Conservation (phyloP, 2,329 filamentous ascomycete species). For the Huntiella decipiens region DNA sequence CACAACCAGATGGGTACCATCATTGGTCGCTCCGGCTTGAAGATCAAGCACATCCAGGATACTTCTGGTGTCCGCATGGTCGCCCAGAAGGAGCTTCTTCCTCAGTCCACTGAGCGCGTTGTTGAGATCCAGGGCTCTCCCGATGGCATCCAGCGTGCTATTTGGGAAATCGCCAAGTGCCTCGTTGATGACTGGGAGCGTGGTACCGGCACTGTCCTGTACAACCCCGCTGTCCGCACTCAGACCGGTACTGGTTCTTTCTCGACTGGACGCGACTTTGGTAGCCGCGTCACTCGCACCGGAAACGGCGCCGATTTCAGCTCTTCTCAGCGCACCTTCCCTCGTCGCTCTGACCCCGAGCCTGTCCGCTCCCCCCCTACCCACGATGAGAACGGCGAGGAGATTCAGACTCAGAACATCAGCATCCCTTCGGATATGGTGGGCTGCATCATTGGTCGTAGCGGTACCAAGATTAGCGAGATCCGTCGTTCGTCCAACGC, state of each 20-base stretch:
- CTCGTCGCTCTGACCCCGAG: constrained; percentile 69
- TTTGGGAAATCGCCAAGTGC: constrained; percentile 99
- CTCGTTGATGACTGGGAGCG: constrained; percentile 95
- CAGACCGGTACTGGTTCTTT: constrained; percentile 27
- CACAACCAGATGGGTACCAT: constrained; percentile 99
- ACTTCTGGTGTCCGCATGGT: constrained; percentile 96
- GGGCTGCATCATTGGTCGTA: constrained; percentile 93
- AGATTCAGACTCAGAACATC: constrained; percentile 97
- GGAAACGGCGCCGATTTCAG: constrained; percentile 97
- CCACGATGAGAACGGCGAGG: constrained; percentile 89
- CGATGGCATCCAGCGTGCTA: constrained; percentile 83
- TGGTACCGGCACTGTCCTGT: constrained; percentile 88
- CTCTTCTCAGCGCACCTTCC: constrained; percentile 47
- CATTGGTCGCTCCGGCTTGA: constrained; percentile 86
- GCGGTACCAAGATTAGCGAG: constrained; percentile 93
- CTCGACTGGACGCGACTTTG: constrained; percentile 31
- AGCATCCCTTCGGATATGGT: constrained; percentile 99
- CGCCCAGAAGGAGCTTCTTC: constrained; percentile 98
- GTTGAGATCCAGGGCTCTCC: constrained; percentile 93
- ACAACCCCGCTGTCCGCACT: constrained; percentile 87
- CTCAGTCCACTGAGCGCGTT: constrained; percentile 93
- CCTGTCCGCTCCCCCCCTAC: constrained; percentile 67
- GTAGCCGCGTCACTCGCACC: constrained; percentile 70
- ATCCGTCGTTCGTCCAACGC: constrained; percentile 94
- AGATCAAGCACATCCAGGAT: constrained; percentile 99